phyloP scores from a whole-genome alignment of 2,329 filamentous ascomycete genomes.

The Mollisia scopiformis region DNA sequence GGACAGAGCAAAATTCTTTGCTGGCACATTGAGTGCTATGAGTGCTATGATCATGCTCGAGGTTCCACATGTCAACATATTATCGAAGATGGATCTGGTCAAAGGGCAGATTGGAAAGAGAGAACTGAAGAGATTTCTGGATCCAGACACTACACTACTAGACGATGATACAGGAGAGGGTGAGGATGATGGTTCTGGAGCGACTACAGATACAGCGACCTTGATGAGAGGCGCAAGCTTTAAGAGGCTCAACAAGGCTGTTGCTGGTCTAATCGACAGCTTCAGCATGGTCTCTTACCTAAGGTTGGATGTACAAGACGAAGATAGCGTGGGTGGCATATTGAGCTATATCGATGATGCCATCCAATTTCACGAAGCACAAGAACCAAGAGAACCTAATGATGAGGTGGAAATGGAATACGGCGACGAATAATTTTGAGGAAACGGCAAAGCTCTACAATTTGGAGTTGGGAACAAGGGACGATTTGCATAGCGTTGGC shows the following conservation, averaged over 20 bases:
- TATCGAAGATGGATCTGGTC: slow-evolving; percentile 97
- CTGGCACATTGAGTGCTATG: slow-evolving; percentile 94
- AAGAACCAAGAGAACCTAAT: slow-evolving; percentile 83
- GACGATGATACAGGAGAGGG: slow-evolving; percentile 64
- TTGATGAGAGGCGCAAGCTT: slow-evolving; percentile 85
- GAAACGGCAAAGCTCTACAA: neutral
- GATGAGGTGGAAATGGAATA: slow-evolving; percentile 60
- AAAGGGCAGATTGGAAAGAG: slow-evolving; percentile 86
- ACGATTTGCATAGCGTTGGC: slow-evolving; percentile 29
- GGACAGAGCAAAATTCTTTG: slow-evolving; percentile 96
- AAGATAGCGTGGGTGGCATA: slow-evolving; percentile 85
- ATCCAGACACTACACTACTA: slow-evolving; percentile 80
- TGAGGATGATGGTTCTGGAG: slow-evolving; percentile 52
- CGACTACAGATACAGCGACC: slow-evolving; percentile 63
- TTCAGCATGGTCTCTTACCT: slow-evolving; percentile 98
- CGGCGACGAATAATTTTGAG: slow-evolving; percentile 35
- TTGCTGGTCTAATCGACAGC: slow-evolving; percentile 90
- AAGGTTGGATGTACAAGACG: slow-evolving; percentile 84
- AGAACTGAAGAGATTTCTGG: slow-evolving; percentile 87
- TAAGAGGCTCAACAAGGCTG: slow-evolving; percentile 80
- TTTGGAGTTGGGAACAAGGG: slow-evolving; percentile 9
- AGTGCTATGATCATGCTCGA: slow-evolving; percentile 99
- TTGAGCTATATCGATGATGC: slow-evolving; percentile 93
- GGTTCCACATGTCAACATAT: slow-evolving; percentile 92
- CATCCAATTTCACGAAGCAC: slow-evolving; percentile 90